Base-by-base conservation (phyloP, 805 yeast genomes). In the Lipomyces lipofer region DNA sequence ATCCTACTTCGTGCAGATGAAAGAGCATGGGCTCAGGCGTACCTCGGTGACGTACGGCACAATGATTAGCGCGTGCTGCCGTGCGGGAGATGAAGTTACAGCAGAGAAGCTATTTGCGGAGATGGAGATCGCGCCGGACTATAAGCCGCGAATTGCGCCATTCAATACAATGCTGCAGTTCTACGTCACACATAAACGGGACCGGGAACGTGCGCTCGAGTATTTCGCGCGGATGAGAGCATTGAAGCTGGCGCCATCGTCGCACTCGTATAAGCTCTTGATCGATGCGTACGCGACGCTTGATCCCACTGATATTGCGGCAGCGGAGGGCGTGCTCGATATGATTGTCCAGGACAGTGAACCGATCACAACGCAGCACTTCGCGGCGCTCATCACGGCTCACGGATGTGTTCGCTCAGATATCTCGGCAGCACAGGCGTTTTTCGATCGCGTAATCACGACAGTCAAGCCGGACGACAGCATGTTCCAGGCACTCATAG, bases 241-340 rank as follows among this genome's bases (percentile, higher is more conserved):
- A 15, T 36, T 53, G 6, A 39, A 54, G 4, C 43, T 63, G 5
- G 47, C 58, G 32, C 74, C 74, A 3, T 66, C 75, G 2, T 59
- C 74, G 1, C 69, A 65, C 46, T 71, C 77, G n/a, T 75, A 73
- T 63, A 69, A 68, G 56, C 66, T 75, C 30, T 54, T 73, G 39
- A 74, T 74, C 56, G 74, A 70, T 62, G 47, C 71, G 61, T 69
- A 66, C 63, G 59, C 66, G 54, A 49, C 64, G 3, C 52, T 72
- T 13, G 66, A 67, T 40, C 70, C 73, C 4, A 54, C 65, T 8
- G 67, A 71, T 46, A 56, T 73, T 15, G 65, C 59, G 13, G 57
- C 65, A 3, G 77, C 77, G 2, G 73, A 69, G 49, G 45, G 56
- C 6, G 74, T 73, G 12, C 59, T 75, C 22, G 54, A 53, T 17